Base-by-base conservation (phyloP, 371 early-diverging fungal species). In the Hamiltosporidium tvaerminnensis region DNA sequence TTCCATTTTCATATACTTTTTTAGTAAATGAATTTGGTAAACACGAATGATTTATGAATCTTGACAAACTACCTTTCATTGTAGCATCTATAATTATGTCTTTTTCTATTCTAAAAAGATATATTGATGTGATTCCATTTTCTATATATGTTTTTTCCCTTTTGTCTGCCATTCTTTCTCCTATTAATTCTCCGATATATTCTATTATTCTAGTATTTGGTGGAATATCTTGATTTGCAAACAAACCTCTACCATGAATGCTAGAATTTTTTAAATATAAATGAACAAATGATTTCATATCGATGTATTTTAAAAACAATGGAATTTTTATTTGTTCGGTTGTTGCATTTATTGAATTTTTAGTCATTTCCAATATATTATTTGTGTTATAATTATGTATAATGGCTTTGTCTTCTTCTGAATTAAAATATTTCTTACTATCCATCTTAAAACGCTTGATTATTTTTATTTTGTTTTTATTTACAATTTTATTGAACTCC, bases 51-150 rank as follows among this genome's bases (percentile, higher is more conserved):
- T 71, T 71, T 3, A 71, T 67, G 53, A 44, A 71, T 34, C 68
- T 53, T 0, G 68, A 68, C n/a, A 33, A 14, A 48, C 68, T 71
- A 5, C 71, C 71, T 16, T 31, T 34, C 10, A 69, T 31, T 58
- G 71, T 68, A n/a, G 71, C 71, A 64, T 71, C 71, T 38, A 71
- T 34, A 34, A 71, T 61, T 47, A 67, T 16, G 31, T 71, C 64
- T 9, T 63, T 48, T 12, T 48, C 23, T 12, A 68, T 37, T 35
- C 30, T 59, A 59, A 71, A 71, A 67, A 71, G 34, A 47, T 71
- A 71, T 7, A 64, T 54, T 2, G 67, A 67, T 16, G 31, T 39
- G 1, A 70, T 67, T 5, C 54, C 47, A 53, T 68, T 67, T 23
- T 16, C 31, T 37, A 12, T 44, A 49, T 70, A 70, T 35, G 4